phyloP scores from a whole-genome alignment of 2,329 filamentous ascomycete species.

The Thelonectria blattea region DNA sequence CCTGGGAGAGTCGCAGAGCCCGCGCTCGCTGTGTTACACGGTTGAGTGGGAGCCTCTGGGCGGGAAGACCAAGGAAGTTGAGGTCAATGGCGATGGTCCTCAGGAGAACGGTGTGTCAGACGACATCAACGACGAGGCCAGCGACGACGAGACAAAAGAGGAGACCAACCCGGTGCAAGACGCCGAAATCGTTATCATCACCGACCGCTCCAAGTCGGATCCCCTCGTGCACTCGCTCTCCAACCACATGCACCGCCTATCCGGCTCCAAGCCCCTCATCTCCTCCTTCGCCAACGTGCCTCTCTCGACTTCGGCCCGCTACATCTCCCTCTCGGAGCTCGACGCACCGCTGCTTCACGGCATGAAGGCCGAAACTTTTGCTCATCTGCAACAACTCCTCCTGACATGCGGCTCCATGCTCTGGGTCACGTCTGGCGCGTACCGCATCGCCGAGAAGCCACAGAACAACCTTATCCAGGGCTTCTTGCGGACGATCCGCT shows the following conservation, averaged over 20 bases:
- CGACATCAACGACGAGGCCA: neutral
- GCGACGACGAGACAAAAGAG: neutral
- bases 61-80: conserved; percentile 4
- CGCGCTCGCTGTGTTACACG: conserved; percentile 50
- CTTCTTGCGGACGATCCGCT: conserved; percentile 53
- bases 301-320: conserved; percentile 26
- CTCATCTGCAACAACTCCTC: conserved; percentile 44
- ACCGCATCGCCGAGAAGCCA: conserved; percentile 44
- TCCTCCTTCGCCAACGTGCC: conserved; percentile 27
- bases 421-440: conserved; percentile 50
- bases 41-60: conserved; percentile 51
- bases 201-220: conserved; percentile 26
- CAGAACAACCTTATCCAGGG: conserved; percentile 53
- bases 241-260: conserved; percentile 31
- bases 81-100: neutral
- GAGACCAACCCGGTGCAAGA: neutral
- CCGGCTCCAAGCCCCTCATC: conserved; percentile 27
- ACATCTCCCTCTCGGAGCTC: conserved; percentile 53
- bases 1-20: conserved; percentile 19
- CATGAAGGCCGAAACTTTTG: conserved; percentile 47
- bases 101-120: neutral
- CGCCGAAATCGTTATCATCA: conserved; percentile 33
- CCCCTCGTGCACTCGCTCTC: conserved; percentile 30
- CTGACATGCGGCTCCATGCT: conserved; percentile 45
- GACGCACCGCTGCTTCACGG: conserved; percentile 50